Evolutionary conservation across 1,139 yeast genomes (phyloP), one percentile per base, ranked within the genome.

Genomic region (Chernovozyma sophiae-reginae): DNA sequence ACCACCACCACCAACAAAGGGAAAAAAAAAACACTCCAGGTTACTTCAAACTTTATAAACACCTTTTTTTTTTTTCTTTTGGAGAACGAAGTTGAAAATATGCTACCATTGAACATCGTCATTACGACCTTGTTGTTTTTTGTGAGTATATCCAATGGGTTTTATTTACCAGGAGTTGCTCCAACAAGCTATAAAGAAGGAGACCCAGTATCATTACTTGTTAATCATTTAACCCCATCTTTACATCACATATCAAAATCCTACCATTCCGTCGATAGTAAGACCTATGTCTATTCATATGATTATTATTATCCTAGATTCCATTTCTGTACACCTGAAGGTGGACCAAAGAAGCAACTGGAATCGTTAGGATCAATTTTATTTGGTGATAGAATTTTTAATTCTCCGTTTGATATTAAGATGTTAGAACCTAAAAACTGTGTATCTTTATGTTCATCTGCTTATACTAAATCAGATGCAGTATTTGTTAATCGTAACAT

Each of bases 311-410:
- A 82, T 59, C 81, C 82, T 29, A 79, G 79, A 45, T 82, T 94
- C 55, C 87, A 84, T 55, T 86, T 90, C 60, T 92, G 98, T 62
- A 56, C 59, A 41, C 98, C 97, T 1, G 57, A 63, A 35, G 81
- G 72, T 24, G 86, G 83, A 0, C 77, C 83, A 14, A 68, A 72
- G 48, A 81, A 83, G 48, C 96, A 87, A 58, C 79, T 87, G 49
- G 97, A 90, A 62, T 83, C 95, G 11, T 71, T 92, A 37, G 99
- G 99, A 6, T 82, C 97, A 1, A 83, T 92, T 45, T 72, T 92
- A 40, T 89, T 94, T 60, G 98, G 99, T 43, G 98, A 92, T 62
- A 75, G 98, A 55, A 89, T 92, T 45, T 89, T 86, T 70, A 83
- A 86, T 55, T 87, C 97, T 7, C 97, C 97, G 2, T 87, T 86